These are phyloP conservation scores for Xerocomus brunneocitrinus DNA, from an alignment of 768 basidiomycete species.

Conservation along the genomic window DNA sequence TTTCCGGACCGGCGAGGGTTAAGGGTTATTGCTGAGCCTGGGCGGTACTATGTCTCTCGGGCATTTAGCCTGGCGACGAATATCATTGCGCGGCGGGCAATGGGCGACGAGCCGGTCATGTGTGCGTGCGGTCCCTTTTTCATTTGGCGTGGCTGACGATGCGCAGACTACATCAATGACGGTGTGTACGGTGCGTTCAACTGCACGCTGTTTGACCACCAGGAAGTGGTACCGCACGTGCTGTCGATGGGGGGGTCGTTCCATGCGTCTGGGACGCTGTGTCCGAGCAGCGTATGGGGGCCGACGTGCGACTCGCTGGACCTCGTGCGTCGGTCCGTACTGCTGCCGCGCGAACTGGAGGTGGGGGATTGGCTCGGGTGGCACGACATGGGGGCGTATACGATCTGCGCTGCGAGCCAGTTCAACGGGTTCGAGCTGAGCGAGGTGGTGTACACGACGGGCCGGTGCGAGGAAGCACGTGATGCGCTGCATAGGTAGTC, in stretches of 20 bases:
- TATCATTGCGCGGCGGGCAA: constrained; percentile 82
- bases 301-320: constrained; percentile 99
- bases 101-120: constrained; percentile 59
- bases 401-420: constrained; percentile 92
- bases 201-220: constrained; percentile 97
- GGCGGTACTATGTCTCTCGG: constrained; percentile 87
- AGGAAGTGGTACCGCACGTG: constrained; percentile 80
- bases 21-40: constrained; percentile 92
- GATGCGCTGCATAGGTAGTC: constrained; percentile 43
- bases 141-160: constrained; percentile 1
- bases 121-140: constrained; percentile 55
- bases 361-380: constrained; percentile 99
- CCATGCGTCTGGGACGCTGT: constrained; percentile 34
- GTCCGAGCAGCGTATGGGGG: constrained; percentile 82
- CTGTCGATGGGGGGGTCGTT: constrained; percentile 67
- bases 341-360: constrained; percentile 61
- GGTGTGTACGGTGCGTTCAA: constrained; percentile 98
- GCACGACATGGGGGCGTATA: constrained; percentile 98
- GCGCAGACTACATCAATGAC: constrained; percentile 95
- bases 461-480: constrained; percentile 54
- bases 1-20: constrained; percentile 72
- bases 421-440: constrained; percentile 90
- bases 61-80: constrained; percentile 92
- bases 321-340: constrained; percentile 66
- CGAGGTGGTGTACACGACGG: constrained; percentile 74